Conservation (phyloP, 176 grass and related monocot genomes). For the Chrysopogon serrulatus region DNA sequence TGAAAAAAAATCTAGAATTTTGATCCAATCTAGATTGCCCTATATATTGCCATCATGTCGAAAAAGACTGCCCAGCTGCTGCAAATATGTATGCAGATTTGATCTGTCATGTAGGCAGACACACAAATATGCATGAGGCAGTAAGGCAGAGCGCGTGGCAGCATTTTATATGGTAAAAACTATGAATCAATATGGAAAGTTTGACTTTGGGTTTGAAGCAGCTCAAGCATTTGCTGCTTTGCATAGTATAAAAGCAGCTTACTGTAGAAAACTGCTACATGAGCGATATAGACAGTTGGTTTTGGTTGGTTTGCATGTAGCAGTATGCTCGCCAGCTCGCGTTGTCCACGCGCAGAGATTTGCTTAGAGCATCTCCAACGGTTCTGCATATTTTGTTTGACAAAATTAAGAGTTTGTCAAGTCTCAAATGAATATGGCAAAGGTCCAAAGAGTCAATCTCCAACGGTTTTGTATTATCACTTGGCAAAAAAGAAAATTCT, state of each 20-base stretch:
- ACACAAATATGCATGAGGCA: neutral
- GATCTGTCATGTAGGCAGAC: neutral
- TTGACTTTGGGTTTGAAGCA: neutral
- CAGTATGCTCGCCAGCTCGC: neutral
- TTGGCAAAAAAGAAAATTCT: too few species aligned
- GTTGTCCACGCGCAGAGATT: neutral
- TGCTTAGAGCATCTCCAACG: too few species aligned
- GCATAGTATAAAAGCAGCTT: neutral
- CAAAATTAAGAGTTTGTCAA: too few species aligned
- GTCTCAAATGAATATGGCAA: too few species aligned
- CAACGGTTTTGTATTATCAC: too few species aligned
- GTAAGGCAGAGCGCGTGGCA: neutral
- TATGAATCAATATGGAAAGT: neutral
- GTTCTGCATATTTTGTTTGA: too few species aligned
- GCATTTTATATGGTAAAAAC: neutral
- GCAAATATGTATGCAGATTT: neutral
- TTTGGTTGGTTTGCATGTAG: too few species aligned
- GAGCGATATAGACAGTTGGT: too few species aligned
- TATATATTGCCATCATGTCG: neutral
- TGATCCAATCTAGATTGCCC: too few species aligned
- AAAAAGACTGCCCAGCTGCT: constrained; percentile 9
- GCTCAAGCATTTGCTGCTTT: neutral
- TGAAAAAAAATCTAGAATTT: too few species aligned
- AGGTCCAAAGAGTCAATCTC: too few species aligned
- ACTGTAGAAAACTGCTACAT: neutral